Evolutionary conservation across 2,329 filamentous ascomycete genomes (phyloP), one percentile per base, ranked within the genome.

Genomic region (Fusarium verticillioides): DNA sequence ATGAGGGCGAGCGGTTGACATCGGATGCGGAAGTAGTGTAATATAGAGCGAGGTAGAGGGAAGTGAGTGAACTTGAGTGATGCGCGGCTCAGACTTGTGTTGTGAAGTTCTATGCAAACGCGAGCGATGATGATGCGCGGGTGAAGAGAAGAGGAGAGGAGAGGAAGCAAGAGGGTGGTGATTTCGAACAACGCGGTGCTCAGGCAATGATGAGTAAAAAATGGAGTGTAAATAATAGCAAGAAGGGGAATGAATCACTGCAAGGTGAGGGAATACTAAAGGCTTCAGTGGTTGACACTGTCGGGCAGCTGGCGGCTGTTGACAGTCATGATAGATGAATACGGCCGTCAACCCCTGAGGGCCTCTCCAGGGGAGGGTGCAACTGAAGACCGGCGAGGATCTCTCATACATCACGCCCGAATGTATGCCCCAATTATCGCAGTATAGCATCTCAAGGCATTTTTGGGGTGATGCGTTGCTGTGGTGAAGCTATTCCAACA

Each of bases 21-120:
- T 42, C 40, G 1, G n/a, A 43, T 43, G 40, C n/a, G 0, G 21
- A 42, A 23, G 13, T 4, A 16, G 8, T 9, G 8, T n/a, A 7
- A n/a, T 5, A 3, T 42, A 16, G 40, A 42, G 9, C 15, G 21
- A 42, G 5, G 21, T 2, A n/a, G 9, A 28, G 26, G 7, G 12
- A 19, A 37, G 16, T 6, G 19, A 42, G 8, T 42, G 13, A 42
- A n/a, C 12, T 1, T 15, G 9, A 28, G 6, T 15, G 4, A 30
- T 15, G 12, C 12, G 12, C 12, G 4, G 43, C 3, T 0, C 4
- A 28, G 5, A 21, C 19, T 21, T 28, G 12, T 2, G 18, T 9
- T 15, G 12, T 15, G 9, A 47, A 47, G 19, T 47, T 47, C 1
- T 13, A 7, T 21, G 18, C 13, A 21, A 46, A 47, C 6, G 19